These are phyloP conservation scores for Sherardia arvensis DNA, from an alignment of 257 asterid genomes.

Conservation along the genomic window DNA sequence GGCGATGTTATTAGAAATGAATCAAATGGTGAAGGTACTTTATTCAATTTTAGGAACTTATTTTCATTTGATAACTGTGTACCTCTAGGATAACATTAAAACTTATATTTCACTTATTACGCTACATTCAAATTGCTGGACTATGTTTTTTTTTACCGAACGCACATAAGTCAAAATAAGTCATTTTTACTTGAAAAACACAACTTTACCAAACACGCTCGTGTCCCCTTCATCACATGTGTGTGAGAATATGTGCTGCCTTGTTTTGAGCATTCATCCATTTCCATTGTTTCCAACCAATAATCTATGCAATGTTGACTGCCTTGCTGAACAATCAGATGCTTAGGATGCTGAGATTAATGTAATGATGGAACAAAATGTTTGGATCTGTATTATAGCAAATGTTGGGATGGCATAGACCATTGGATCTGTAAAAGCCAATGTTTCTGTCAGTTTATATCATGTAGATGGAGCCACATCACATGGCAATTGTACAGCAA, in stretches of 20 bases:
- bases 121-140: too few species aligned
- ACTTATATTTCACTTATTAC: too few species aligned
- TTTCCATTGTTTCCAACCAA: not conserved
- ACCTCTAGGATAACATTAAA: too few species aligned
- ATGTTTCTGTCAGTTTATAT: conserved; percentile 4
- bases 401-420: not conserved
- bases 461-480: conserved; percentile 2
- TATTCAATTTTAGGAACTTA: too few species aligned
- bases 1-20: too few species aligned
- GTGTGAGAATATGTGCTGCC: not conserved
- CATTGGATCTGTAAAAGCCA: conserved; percentile 2
- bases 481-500: conserved; percentile 7
- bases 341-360: not conserved
- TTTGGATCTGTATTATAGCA: not conserved
- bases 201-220: too few species aligned
- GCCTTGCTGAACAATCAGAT: not conserved
- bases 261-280: not conserved
- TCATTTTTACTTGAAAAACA: too few species aligned
- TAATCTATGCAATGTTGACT: not conserved
- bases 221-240: not conserved
- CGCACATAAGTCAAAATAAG: too few species aligned
- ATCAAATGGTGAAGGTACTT: too few species aligned
- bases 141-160: too few species aligned
- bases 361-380: not conserved
- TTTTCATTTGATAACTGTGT: too few species aligned